Evolutionary conservation across 2,329 filamentous ascomycete species (phyloP).

Genomic region (Corniculantispora saksenae): DNA sequence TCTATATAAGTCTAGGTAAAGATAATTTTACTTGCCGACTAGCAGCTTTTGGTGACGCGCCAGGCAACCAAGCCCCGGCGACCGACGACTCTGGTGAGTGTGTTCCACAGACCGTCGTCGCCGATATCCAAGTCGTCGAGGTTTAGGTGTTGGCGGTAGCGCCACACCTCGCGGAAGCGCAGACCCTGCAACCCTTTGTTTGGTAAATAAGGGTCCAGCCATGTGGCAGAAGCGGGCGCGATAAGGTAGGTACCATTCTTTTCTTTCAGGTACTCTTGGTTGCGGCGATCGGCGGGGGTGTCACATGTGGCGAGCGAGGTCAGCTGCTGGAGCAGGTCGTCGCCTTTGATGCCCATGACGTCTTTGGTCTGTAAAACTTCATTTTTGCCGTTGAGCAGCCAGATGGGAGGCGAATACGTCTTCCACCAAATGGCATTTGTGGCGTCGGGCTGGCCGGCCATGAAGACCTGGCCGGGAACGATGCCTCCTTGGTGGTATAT

Average conservation of each 20-base stretch:
- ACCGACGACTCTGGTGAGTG: slow-evolving; percentile 66
- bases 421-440: slow-evolving; percentile 81
- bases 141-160: slow-evolving; percentile 67
- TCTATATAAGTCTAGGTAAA: slow-evolving; percentile 18
- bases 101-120: slow-evolving; percentile 74
- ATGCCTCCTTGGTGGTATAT: slow-evolving; percentile 79
- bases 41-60: slow-evolving; percentile 65
- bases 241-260: slow-evolving; percentile 69
- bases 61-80: slow-evolving; percentile 62
- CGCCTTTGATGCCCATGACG: slow-evolving; percentile 70
- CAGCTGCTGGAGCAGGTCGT: slow-evolving; percentile 60
- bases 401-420: slow-evolving; percentile 79
- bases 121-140: slow-evolving; percentile 79
- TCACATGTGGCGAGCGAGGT: slow-evolving; percentile 63
- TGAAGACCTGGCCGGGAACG: slow-evolving; percentile 72
- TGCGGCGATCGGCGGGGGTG: slow-evolving; percentile 56
- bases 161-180: slow-evolving; percentile 70
- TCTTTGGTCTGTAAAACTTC: slow-evolving; percentile 70
- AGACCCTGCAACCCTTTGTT: slow-evolving; percentile 62
- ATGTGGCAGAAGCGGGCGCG: slow-evolving; percentile 70
- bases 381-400: slow-evolving; percentile 77
- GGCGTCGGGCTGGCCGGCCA: slow-evolving; percentile 69
- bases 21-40: background rate
- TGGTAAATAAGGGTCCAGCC: slow-evolving; percentile 63
- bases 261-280: slow-evolving; percentile 58